Base-by-base conservation (phyloP, 176 grass and related monocot genomes). In the Calamus simplicifolius region DNA sequence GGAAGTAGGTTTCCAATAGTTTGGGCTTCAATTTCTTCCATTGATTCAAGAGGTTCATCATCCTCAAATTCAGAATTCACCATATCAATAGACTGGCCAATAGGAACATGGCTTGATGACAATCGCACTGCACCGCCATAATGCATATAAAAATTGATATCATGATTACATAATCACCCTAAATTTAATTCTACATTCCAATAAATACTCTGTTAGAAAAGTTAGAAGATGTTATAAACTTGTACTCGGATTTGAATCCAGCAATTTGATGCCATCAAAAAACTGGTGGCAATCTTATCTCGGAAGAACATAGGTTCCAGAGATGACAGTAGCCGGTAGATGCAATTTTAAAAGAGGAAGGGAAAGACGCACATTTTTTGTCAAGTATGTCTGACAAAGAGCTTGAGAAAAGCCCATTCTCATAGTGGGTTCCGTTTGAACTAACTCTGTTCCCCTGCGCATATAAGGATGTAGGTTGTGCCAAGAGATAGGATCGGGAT, bases 1-100 rank as follows among this genome's bases (percentile, higher is more conserved):
- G 91, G 91, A 67, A 95, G 81, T 19, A 95, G 80, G 69, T 95
- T 76, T 62, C 86, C 91, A 52, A 95, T 95, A 64, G 82, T 84
- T 63, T 84, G 91, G 14, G 85, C 85, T 77, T 90, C 86, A 1
- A 90, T 89, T 77, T 90, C 91, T 35, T 87, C 74, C 1, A 77
- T 81, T 49, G 88, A 75, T 58, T 86, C 74, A 29, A 90, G 87
- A 30, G 80, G 86, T 29, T 87, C 91, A 60, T 95, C 90, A 54
- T 90, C 86, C 4, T 50, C 59, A 69, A 80, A 75, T 50, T 85
- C 76, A 27, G 64, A 68, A 65, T 72, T 69, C 66, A 58, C 52
- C 54, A 70, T 79, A 62, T 82, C 69, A 72, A 73, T 23, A 61
- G 91, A 64, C 35, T 81, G 57, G 16, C 66, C 50, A 16, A 79